Evolutionary conservation across 1,139 yeast genomes (phyloP).

Genomic region (Kodamaea ohmeri): DNA sequence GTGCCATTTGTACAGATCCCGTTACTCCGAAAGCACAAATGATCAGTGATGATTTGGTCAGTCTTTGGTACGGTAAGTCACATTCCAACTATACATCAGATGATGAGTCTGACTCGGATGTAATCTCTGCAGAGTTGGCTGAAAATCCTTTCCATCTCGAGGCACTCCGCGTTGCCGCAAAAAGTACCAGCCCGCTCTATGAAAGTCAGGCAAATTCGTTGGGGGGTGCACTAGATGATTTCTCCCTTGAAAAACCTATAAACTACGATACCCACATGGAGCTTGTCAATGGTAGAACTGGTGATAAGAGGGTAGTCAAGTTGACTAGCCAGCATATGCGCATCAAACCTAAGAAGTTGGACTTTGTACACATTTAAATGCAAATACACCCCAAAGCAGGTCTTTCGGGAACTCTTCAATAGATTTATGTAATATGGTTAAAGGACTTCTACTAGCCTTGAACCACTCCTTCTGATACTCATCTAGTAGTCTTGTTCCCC

Average conservation of each 20-base stretch:
- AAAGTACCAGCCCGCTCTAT: not conserved
- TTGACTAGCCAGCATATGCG: conserved; percentile 34
- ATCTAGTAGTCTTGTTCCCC: too few relatives aligned
- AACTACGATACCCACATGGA: conserved; percentile 42
- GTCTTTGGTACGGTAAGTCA: conserved; percentile 40
- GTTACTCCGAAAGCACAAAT: conserved; percentile 34
- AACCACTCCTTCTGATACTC: too few relatives aligned
- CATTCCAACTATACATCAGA: conserved; percentile 28
- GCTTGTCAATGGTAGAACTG: conserved; percentile 37
- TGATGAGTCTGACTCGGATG: conserved; percentile 26
- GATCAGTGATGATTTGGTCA: conserved; percentile 32
- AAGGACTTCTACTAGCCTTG: too few relatives aligned
- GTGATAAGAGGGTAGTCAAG: conserved; percentile 34
- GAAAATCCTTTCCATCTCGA: conserved; percentile 16
- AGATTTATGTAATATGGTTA: too few relatives aligned
- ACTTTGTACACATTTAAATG: conserved; percentile 21
- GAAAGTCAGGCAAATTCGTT: not conserved
- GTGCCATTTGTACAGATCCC: conserved; percentile 15
- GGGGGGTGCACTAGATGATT: not conserved
- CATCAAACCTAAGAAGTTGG: conserved; percentile 42
- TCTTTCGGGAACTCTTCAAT: not conserved
- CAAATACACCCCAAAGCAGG: conserved; percentile 1
- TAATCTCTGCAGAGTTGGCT: conserved; percentile 9
- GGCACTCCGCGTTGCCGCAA: conserved; percentile 8
- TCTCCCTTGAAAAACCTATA: conserved; percentile 13